Conservation (phyloP, 2,329 filamentous ascomycete species). For the Pyricularia grisea region DNA sequence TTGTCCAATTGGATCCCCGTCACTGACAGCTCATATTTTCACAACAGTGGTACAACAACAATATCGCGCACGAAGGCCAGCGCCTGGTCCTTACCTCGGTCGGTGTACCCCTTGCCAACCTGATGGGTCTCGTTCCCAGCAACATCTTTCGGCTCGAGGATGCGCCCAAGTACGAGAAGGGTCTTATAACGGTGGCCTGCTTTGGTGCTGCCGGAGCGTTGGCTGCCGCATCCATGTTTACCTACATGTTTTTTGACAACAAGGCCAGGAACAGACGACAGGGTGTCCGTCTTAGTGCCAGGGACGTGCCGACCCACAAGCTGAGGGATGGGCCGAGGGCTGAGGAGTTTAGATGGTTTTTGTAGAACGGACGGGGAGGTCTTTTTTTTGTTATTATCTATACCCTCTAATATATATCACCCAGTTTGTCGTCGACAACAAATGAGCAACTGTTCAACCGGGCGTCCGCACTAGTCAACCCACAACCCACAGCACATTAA, state of each 20-base stretch:
- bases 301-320: constrained; percentile 43
- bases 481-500: not conserved
- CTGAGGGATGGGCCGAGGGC: constrained; percentile 42
- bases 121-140: constrained; percentile 11
- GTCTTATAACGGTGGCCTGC: constrained; percentile 51
- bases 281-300: constrained; percentile 43
- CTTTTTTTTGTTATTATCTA: not conserved
- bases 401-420: not conserved
- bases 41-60: constrained; percentile 23
- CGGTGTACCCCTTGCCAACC: constrained; percentile 56
- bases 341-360: constrained; percentile 47
- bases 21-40: not conserved
- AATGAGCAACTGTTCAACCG: not conserved
- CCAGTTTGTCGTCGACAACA: not conserved
- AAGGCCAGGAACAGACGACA: constrained; percentile 43
- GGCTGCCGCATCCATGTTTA: constrained; percentile 41
- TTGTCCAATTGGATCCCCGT: constrained; percentile 4
- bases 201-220: constrained; percentile 51
- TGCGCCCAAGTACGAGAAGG: constrained; percentile 28
- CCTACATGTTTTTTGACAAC: constrained; percentile 57
- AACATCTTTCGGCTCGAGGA: constrained; percentile 12
- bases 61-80: constrained; percentile 66
- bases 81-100: constrained; percentile 62
- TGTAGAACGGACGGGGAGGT: constrained; percentile 16
- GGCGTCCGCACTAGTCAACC: too few relatives aligned